Evolutionary conservation across 805 yeast species (phyloP).

Genomic region (Kuraishia hungarica): DNA sequence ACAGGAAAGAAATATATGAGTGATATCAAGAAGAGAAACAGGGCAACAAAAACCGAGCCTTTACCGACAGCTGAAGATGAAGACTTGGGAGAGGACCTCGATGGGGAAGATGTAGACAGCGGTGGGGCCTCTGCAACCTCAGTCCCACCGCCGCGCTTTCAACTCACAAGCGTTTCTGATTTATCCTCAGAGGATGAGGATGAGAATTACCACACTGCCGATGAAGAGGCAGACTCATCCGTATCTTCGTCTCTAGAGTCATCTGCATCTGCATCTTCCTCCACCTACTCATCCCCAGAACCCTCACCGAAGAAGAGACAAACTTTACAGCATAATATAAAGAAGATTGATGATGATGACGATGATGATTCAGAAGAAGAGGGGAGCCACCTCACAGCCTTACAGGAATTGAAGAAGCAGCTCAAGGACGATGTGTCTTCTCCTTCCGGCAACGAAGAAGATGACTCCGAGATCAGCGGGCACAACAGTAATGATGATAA

Average conservation of each 20-base stretch:
- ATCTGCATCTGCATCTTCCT: neutral
- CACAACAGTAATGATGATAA: slow-evolving; percentile 16
- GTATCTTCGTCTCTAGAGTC: neutral
- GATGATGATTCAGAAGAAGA: slow-evolving; percentile 7
- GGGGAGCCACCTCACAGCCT: neutral
- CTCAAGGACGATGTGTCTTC: slow-evolving; percentile 10
- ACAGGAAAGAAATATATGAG: slow-evolving; percentile 43
- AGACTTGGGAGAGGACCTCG: slow-evolving; percentile 25
- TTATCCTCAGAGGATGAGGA: neutral
- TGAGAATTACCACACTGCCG: neutral
- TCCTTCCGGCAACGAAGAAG: slow-evolving; percentile 1
- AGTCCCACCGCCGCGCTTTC: neutral
- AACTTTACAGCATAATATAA: slow-evolving; percentile 13
- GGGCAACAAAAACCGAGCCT: slow-evolving; percentile 11
- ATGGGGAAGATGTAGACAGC: slow-evolving; percentile 14
- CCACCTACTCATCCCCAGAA: neutral
- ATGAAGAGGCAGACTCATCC: neutral
- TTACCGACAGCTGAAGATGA: slow-evolving; percentile 13
- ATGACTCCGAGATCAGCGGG: slow-evolving; percentile 9
- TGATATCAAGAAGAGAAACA: slow-evolving; percentile 32
- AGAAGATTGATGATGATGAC: slow-evolving; percentile 7
- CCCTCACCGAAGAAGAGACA: slow-evolving; percentile 14
- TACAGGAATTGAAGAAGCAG: slow-evolving; percentile 14
- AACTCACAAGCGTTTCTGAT: neutral
- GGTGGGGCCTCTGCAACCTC: neutral